These are phyloP conservation scores for Thermochaetoides thermophila DNA, from an alignment of 495 filamentous ascomycete species.

Conservation along the genomic window DNA sequence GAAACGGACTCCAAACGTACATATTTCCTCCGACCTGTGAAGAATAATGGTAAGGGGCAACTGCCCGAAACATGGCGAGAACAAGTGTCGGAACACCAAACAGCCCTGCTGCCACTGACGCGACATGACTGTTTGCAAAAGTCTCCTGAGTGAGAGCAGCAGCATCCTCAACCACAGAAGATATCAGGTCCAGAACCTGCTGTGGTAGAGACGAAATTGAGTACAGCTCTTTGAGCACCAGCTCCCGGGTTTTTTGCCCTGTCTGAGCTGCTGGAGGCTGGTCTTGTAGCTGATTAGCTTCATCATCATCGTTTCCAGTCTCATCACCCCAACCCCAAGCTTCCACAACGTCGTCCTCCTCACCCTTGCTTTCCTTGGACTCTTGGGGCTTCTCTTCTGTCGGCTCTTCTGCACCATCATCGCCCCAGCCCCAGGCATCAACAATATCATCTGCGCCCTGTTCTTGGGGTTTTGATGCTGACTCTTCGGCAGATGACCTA, in stretches of 20 bases:
- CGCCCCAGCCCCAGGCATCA: conserved; percentile 48
- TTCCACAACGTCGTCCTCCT: conserved; percentile 42
- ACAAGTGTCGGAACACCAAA: conserved; percentile 70
- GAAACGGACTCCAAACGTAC: conserved; percentile 21
- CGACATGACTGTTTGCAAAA: conserved; percentile 34
- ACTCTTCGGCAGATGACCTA: conserved; percentile 7
- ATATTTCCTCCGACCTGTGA: conserved; percentile 57
- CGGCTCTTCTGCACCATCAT: conserved; percentile 28
- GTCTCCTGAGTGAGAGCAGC: conserved; percentile 37
- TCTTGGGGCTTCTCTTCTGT: conserved; percentile 11
- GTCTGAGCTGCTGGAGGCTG: conserved; percentile 2
- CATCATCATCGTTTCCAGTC: conserved; percentile 5
- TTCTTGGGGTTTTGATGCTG: background rate
- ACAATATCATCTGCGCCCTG: conserved; percentile 32
- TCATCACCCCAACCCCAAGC: conserved; percentile 70
- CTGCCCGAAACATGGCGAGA: conserved; percentile 81
- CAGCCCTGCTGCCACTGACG: conserved; percentile 58
- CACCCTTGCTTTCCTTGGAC: conserved; percentile 7
- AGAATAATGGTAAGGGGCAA: conserved; percentile 66
- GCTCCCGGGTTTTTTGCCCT: conserved; percentile 22
- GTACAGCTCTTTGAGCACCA: conserved; percentile 76
- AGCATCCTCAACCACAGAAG: conserved; percentile 54
- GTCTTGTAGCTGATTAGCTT: conserved; percentile 7
- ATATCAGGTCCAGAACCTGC: conserved; percentile 55
- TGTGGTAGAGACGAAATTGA: conserved; percentile 76